These are phyloP conservation scores for Steccherinum ochraceum DNA, from an alignment of 768 basidiomycete species.

Conservation along the genomic window DNA sequence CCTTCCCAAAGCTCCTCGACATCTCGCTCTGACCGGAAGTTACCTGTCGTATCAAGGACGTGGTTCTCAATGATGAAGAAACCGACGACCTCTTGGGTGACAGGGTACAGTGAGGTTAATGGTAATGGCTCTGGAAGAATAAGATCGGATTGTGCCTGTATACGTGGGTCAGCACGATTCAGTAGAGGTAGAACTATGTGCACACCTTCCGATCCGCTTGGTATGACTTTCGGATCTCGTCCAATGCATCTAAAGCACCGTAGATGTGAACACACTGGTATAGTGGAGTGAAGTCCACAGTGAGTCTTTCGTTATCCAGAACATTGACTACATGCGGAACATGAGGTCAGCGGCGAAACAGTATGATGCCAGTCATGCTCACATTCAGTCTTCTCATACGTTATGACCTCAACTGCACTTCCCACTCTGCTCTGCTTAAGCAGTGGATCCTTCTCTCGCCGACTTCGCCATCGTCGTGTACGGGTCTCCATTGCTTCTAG, in stretches of 20 bases:
- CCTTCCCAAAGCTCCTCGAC: slow-evolving; percentile 96
- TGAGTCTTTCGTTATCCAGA: slow-evolving; percentile 82
- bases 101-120: slow-evolving; percentile 56
- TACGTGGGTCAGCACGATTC: background rate
- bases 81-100: slow-evolving; percentile 92
- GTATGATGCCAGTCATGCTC: background rate
- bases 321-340: slow-evolving; percentile 61
- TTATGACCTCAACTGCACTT: slow-evolving; percentile 87
- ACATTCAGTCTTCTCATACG: slow-evolving; percentile 95
- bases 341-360: background rate
- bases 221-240: slow-evolving; percentile 85
- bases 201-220: slow-evolving; percentile 85
- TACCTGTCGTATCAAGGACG: slow-evolving; percentile 81
- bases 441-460: slow-evolving; percentile 80
- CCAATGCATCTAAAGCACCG: slow-evolving; percentile 81
- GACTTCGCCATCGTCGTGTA: slow-evolving; percentile 73
- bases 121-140: slow-evolving; percentile 78
- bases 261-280: slow-evolving; percentile 98
- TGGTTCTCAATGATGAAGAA: slow-evolving; percentile 97
- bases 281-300: slow-evolving; percentile 90
- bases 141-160: slow-evolving; percentile 86
- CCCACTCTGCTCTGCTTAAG: slow-evolving; percentile 74
- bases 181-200: slow-evolving; percentile 1
- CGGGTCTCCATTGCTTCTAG: slow-evolving; percentile 87
- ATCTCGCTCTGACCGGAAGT: slow-evolving; percentile 85